These are phyloP conservation scores for Canna indica DNA, from an alignment of 176 grass and related monocot species.

Conservation along the genomic window DNA sequence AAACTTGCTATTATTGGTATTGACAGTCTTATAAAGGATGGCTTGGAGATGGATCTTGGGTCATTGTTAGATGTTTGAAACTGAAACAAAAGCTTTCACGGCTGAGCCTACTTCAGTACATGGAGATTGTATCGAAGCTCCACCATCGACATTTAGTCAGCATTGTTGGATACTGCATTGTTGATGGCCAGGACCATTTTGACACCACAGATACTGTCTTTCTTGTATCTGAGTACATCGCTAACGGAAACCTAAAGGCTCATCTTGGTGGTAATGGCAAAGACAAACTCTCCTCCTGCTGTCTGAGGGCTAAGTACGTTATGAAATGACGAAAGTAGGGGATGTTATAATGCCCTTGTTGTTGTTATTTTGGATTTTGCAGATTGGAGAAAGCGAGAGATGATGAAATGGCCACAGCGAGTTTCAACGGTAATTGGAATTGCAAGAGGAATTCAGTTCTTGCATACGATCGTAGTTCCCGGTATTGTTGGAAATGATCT, in stretches of 20 bases:
- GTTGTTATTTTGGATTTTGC: background rate
- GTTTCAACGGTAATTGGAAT: slow-evolving; percentile 60
- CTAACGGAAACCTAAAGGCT: slow-evolving; percentile 64
- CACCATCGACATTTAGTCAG: slow-evolving; percentile 78
- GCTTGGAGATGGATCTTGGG: slow-evolving; percentile 65
- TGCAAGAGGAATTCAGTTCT: slow-evolving; percentile 75
- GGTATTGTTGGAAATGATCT: slow-evolving; percentile 58
- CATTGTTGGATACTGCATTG: slow-evolving; percentile 70
- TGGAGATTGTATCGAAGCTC: slow-evolving; percentile 70
- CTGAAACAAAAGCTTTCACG: slow-evolving; percentile 58
- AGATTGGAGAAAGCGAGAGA: slow-evolving; percentile 77
- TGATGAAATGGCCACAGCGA: slow-evolving; percentile 87
- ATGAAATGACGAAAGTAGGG: background rate
- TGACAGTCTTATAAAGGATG: slow-evolving; percentile 47
- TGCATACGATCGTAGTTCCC: slow-evolving; percentile 58
- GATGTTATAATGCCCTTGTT: background rate
- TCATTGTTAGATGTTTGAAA: slow-evolving; percentile 52
- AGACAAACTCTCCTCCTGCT: background rate
- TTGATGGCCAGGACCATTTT: slow-evolving; percentile 32
- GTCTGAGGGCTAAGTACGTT: background rate
- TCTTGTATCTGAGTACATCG: slow-evolving; percentile 54
- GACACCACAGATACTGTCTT: slow-evolving; percentile 32
- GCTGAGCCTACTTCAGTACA: slow-evolving; percentile 53
- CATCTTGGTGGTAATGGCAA: slow-evolving; percentile 59
- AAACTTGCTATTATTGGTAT: background rate